Conservation (phyloP, 371 early-diverging fungal genomes). For the Apophysomyces elegans region DNA sequence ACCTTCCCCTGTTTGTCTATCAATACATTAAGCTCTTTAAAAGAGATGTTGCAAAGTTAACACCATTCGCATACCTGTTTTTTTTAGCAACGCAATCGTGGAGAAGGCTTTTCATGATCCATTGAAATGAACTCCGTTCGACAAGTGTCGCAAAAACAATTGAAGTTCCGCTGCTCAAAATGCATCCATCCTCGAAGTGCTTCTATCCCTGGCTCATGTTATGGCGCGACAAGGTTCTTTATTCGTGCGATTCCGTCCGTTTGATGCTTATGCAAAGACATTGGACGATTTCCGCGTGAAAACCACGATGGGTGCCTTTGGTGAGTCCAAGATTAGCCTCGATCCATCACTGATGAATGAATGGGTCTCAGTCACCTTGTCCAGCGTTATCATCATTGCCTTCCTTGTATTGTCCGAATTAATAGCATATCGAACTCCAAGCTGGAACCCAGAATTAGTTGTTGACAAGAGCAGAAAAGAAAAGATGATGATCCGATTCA, state of each 20-base stretch:
- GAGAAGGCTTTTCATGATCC: too few species aligned
- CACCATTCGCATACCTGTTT: too few species aligned
- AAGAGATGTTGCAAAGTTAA: too few species aligned
- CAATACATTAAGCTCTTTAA: too few species aligned
- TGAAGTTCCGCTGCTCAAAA: too few species aligned
- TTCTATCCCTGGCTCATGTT: not conserved
- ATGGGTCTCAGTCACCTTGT: slow-evolving; percentile 71
- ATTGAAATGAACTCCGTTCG: too few species aligned
- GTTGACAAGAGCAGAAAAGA: slow-evolving; percentile 90
- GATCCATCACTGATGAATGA: not conserved
- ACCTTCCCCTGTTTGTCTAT: too few species aligned
- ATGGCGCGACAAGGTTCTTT: slow-evolving; percentile 47
- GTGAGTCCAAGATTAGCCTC: slow-evolving; percentile 42
- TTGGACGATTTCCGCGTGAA: slow-evolving; percentile 93
- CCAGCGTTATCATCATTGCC: slow-evolving; percentile 73
- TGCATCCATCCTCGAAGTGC: too few species aligned
- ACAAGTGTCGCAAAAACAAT: too few species aligned
- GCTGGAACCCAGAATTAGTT: slow-evolving; percentile 73
- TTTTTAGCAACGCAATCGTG: too few species aligned
- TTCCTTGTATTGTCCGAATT: slow-evolving; percentile 83
- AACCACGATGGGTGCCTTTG: slow-evolving; percentile 84
- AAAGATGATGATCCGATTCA: slow-evolving; percentile 86
- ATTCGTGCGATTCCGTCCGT: slow-evolving; percentile 59
- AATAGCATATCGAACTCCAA: slow-evolving; percentile 73
- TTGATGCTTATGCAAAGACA: slow-evolving; percentile 97